phyloP scores from a whole-genome alignment of 2,329 filamentous ascomycete species.

The Teratosphaeria zuluensis region DNA sequence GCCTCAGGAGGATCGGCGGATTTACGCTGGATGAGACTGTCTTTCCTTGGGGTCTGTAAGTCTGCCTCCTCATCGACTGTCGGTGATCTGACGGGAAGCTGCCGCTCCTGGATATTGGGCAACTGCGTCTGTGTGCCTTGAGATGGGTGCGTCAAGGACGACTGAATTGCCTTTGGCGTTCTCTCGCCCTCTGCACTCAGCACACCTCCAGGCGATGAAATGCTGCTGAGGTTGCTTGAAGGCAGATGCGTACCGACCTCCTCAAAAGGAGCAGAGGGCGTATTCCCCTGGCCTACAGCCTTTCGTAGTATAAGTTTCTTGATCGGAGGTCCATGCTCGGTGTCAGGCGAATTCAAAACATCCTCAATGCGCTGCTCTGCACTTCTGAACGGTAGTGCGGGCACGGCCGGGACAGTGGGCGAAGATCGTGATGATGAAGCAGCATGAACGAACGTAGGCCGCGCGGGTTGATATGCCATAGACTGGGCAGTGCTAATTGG shows the following conservation, averaged over 20 bases:
- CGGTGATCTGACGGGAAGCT: not conserved
- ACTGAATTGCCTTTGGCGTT: constrained; percentile 1
- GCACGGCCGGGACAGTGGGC: not conserved
- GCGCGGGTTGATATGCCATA: constrained; percentile 1
- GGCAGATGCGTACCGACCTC: not conserved
- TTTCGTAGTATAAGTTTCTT: constrained; percentile 1
- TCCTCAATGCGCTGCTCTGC: not conserved
- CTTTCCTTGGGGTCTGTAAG: constrained; percentile 5
- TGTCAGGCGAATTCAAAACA: not conserved
- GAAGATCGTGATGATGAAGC: not conserved
- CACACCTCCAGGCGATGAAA: not conserved
- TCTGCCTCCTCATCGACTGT: not conserved
- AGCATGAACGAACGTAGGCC: constrained; percentile 3
- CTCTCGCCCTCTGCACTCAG: constrained; percentile 3
- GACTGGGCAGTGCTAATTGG: constrained; percentile 4
- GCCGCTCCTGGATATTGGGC: not conserved
- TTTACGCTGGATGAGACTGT: not conserved
- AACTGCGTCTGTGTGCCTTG: not conserved
- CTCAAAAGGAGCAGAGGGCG: not conserved
- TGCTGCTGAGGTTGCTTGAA: constrained; percentile 2
- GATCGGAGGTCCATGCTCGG: not conserved
- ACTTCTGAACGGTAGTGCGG: not conserved
- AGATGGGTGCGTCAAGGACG: not conserved
- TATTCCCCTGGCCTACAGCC: not conserved
- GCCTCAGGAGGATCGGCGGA: not conserved